phyloP scores from a whole-genome alignment of 345 rosid genomes.

The Balakata baccata region DNA sequence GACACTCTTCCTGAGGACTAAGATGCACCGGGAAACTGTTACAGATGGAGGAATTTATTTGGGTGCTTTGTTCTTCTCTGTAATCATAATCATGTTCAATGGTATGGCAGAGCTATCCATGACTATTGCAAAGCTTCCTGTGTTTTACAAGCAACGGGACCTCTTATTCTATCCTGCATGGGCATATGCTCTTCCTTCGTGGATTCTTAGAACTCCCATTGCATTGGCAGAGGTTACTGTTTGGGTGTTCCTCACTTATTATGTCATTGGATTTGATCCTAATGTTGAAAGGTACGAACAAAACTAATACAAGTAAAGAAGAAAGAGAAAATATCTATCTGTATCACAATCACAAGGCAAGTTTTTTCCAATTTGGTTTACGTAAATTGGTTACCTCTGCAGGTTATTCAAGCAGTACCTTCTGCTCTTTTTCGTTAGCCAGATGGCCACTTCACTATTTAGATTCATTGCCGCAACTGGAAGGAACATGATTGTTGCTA shows the following conservation, averaged over 20 bases:
- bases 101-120: constrained; percentile 68
- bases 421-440: constrained; percentile 46
- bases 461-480: constrained; percentile 51
- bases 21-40: constrained; percentile 20
- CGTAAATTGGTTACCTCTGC: neutral
- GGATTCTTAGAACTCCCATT: constrained; percentile 72
- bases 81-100: constrained; percentile 53
- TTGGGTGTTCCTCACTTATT: constrained; percentile 60
- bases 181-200: constrained; percentile 69
- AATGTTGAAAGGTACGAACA: constrained; percentile 51
- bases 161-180: constrained; percentile 68
- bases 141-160: constrained; percentile 77
- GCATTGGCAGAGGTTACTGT: constrained; percentile 55
- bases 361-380: too few species aligned
- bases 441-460: constrained; percentile 63
- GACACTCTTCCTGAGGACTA: too few species aligned
- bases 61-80: constrained; percentile 61
- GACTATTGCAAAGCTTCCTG: constrained; percentile 73
- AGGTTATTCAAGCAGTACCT: constrained; percentile 68
- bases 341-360: too few species aligned
- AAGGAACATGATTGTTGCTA: constrained; percentile 61
- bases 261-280: constrained; percentile 71
- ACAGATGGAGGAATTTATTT: constrained; percentile 46
- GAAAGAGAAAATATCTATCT: neutral
- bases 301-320: neutral